Base-by-base conservation (phyloP, 495 filamentous ascomycete genomes). In the Cudoniella acicularis region DNA sequence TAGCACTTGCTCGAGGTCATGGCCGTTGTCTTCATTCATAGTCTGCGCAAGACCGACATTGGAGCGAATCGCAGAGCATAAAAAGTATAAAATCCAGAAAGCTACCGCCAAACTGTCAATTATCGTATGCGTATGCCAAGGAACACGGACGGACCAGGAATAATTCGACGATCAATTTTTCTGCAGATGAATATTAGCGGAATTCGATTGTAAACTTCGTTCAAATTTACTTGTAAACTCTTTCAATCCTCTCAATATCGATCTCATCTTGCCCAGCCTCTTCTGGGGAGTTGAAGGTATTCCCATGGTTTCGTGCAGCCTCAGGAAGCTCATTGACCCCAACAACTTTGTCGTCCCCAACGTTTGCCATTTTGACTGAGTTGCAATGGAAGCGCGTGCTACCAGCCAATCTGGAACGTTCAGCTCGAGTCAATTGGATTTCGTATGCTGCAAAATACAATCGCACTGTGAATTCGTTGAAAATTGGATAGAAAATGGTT, bases 1-100 rank as follows among this genome's bases (percentile, higher is more conserved):
- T 36, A 96, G 78, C 23, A 85, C 81, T 13, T 80, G 79, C 25
- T 77, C 75, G 11, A 96, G 79, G 66, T 91, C 84, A 66, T 96
- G 89, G 11, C 79, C 76, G 18, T 79, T 69, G 18, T 76, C 70
- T 25, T 73, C 65, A 70, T 96, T 95, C 91, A 96, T 96, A 1
- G 92, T 96, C 70, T 96, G 89, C 25, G 92, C 88, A 61, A 96
- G 80, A 18, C 89, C 89, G 61, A 96, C 87, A 77, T 95, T 96
- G 61, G 89, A 92, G 47, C 91, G 86, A 67, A 96, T 91, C 53
- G 91, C 90, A 0, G 92, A 94, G 78, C 88, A 90, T 57, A 96
- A 79, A 70, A 96, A 96, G 73, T 96, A 96, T 8, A 96, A 79
- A n/a, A 87, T 73, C 91, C 91, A 96, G 71, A 96, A 92, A 40